A percentile compares a stretch with the other conserved stretches of the same genome.
Conservation (phyloP, 208 protist genomes). For the Spongospora subterranea region DNA sequence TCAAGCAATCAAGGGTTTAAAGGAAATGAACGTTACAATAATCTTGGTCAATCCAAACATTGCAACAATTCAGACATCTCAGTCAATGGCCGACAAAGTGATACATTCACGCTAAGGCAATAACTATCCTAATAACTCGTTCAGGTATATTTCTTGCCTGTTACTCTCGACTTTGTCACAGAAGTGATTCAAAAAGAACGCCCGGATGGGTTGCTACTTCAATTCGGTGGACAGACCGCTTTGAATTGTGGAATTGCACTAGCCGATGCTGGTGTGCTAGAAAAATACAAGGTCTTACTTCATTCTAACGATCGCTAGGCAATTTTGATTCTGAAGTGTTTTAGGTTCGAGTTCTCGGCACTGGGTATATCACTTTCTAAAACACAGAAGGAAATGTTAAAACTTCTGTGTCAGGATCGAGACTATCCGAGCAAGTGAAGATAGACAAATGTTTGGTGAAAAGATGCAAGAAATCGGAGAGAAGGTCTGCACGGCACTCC, state of each 20-base stretch:
- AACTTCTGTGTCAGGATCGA: constrained; percentile 85
- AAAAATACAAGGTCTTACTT: constrained; percentile 51
- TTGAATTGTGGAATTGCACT: constrained; percentile 96
- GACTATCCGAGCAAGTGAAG: constrained; percentile 94
- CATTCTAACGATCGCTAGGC: not conserved
- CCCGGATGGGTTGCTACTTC: constrained; percentile 91
- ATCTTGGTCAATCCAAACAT: constrained; percentile 99
- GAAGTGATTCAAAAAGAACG: constrained; percentile 81
- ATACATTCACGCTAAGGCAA: not conserved
- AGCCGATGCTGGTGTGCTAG: constrained; percentile 85
- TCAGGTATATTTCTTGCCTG: constrained; percentile 92
- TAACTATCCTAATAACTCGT: not conserved
- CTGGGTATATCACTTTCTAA: too few relatives aligned
- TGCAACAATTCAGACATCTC: constrained; percentile 94
- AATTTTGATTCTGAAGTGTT: not conserved
- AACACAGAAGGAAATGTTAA: too few relatives aligned
- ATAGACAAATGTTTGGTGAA: constrained; percentile 94
- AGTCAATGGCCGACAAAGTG: constrained; percentile 90
- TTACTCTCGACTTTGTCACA: constrained; percentile 89
- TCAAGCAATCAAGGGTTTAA: constrained; percentile 95
- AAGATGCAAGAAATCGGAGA: constrained; percentile 93
- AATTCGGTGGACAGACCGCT: constrained; percentile 97
- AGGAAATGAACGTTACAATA: constrained; percentile 94
- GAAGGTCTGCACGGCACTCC: constrained; percentile 72
- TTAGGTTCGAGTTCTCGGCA: constrained; percentile 33